Percentiles rank a stretch among this genome's conserved stretches.
Conservation (phyloP, 2,329 filamentous ascomycete species). For the Colletotrichum lindemuthianum region DNA sequence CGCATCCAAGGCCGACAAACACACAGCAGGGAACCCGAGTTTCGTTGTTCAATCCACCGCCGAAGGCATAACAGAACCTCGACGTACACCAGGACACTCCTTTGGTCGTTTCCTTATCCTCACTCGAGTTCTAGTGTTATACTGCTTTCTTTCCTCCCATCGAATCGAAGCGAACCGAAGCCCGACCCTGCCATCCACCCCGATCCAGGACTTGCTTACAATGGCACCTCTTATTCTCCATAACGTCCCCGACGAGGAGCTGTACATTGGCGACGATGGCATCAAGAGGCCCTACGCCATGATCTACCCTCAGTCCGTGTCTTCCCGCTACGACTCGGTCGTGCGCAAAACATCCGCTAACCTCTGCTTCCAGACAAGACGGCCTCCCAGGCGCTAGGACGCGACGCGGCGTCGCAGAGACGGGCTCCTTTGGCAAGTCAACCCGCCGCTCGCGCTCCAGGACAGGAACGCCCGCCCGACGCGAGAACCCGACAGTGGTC, state of each 20-base stretch:
- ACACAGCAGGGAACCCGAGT: slow-evolving; percentile 10
- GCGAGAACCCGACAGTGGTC: slow-evolving; percentile 70
- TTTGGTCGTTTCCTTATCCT: neutral
- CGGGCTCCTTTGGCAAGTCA: slow-evolving; percentile 75
- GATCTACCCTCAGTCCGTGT: slow-evolving; percentile 69
- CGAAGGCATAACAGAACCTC: slow-evolving; percentile 32
- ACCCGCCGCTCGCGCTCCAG: slow-evolving; percentile 70
- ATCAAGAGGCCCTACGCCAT: slow-evolving; percentile 73
- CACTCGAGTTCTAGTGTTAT: neutral
- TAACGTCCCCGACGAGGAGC: slow-evolving; percentile 75
- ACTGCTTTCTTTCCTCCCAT: neutral
- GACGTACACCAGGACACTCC: slow-evolving; percentile 7
- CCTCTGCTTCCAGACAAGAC: slow-evolving; percentile 57
- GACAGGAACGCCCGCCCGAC: slow-evolving; percentile 66
- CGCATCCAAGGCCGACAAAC: slow-evolving; percentile 14
- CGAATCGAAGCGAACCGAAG: slow-evolving; percentile 16
- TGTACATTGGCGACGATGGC: slow-evolving; percentile 73
- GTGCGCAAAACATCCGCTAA: slow-evolving; percentile 29
- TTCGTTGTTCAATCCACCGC: slow-evolving; percentile 6
- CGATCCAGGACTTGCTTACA: slow-evolving; percentile 29
- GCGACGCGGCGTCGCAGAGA: slow-evolving; percentile 66
- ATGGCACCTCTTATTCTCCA: slow-evolving; percentile 76
- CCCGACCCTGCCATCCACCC: neutral
- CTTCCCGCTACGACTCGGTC: neutral
- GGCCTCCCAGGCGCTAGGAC: slow-evolving; percentile 60